Evolutionary conservation across 2,329 filamentous ascomycete species (phyloP).

Genomic region (Sarocladiaceae sp.): DNA sequence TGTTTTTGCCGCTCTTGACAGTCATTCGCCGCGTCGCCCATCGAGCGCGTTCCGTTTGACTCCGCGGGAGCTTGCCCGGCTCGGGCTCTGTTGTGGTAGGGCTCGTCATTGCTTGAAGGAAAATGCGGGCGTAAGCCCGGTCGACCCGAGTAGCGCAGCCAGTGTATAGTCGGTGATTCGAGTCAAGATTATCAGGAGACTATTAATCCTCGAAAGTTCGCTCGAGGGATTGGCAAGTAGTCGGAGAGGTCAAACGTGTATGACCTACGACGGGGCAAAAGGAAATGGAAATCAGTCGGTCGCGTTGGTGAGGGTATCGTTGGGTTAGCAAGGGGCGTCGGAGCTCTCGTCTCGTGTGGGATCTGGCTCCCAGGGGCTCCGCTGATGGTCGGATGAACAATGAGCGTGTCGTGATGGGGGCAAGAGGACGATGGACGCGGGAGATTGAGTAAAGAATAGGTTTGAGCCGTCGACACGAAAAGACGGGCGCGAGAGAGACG

Average conservation of each 20-base stretch:
- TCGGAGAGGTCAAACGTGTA: background rate
- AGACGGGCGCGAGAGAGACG: too few relatives aligned
- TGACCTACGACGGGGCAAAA: background rate
- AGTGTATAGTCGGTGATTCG: background rate
- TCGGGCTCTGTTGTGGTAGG: conserved; percentile 10
- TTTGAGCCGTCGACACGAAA: too few relatives aligned
- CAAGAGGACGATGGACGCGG: background rate
- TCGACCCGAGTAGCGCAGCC: conserved; percentile 3
- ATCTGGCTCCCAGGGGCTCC: background rate
- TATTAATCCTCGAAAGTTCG: background rate
- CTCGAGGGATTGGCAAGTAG: background rate
- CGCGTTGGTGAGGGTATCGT: conserved; percentile 7
- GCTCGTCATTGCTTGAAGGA: conserved; percentile 12
- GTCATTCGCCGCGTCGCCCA: conserved; percentile 93
- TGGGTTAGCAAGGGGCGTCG: conserved; percentile 3
- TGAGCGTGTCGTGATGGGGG: conserved; percentile 1
- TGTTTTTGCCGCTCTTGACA: conserved; percentile 66
- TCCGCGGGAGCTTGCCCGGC: conserved; percentile 6
- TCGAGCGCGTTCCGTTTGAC: conserved; percentile 67
- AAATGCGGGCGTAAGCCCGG: conserved; percentile 7
- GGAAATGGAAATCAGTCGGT: background rate
- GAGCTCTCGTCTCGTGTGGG: background rate
- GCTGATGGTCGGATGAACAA: background rate
- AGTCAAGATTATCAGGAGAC: background rate
- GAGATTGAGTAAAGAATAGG: too few relatives aligned